Evolutionary conservation across 805 yeast species (phyloP), one percentile per base, ranked within the genome.

Genomic region (Pichia ethanolica): DNA sequence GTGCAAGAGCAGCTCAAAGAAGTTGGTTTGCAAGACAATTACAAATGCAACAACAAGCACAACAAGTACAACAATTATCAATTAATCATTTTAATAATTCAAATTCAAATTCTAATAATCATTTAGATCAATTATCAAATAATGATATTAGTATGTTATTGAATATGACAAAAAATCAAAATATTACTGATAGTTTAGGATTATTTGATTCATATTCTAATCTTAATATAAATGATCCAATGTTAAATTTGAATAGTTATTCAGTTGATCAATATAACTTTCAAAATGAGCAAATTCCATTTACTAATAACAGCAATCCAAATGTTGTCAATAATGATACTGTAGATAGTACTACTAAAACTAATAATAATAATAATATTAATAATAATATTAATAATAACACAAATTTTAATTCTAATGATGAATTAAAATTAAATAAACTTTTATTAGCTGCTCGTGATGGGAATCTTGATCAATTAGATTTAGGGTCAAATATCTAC

Each of bases 361-460:
- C 3, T 30, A 30, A 30, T 30, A 30, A 30, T 30, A 6, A 30
- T 7, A 30, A 30, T 30, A 30, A n/a, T n/a, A n/a, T n/a, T 30
- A 30, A 30, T 30, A 6, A 30, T 7, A 30, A 30, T 30, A 30
- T 9, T 9, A 30, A 3, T 30, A 30, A 30, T 9, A 30, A 30
- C 3, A 30, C 32, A 6, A 30, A 30, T 30, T 6, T 54, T 13
- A 45, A 49, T 35, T 48, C 51, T n/a, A 57, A 59, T 28, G 63
- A 62, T 33, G 64, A 62, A 33, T 47, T 59, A 28, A 70, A 78
- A 50, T 64, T 79, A 58, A 79, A 79, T 56, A 79, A 77, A 56
- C 62, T 77, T 38, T 73, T 77, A 50, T 59, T 77, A 35, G 81
- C 81, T 47, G 78, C 81, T 10, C 71, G 81, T 51, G 81, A 77